Percentiles rank a stretch among this genome's conserved stretches.
Conservation (phyloP, 148 eudicot genomes). For the Silene conica region DNA sequence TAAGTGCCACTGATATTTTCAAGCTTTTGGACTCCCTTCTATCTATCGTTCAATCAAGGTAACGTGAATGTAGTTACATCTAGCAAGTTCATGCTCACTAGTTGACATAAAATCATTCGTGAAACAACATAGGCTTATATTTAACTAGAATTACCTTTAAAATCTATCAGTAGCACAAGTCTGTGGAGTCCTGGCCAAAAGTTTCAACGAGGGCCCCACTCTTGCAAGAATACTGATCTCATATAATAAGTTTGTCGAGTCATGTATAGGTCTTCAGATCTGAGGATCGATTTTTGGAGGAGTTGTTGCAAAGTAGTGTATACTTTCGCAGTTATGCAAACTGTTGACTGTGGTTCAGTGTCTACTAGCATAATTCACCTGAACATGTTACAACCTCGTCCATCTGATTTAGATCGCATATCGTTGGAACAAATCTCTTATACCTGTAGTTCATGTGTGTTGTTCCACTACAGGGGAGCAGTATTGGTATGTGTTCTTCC, state of each 20-base stretch:
- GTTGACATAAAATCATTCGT: no score
- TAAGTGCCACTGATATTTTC: conserved; percentile 68
- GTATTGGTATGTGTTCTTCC: conserved; percentile 76
- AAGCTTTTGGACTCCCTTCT: conserved; percentile 74
- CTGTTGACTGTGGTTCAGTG: not conserved
- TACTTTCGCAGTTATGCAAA: not conserved
- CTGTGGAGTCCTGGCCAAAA: not conserved
- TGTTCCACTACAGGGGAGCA: conserved; percentile 57
- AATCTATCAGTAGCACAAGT: not conserved
- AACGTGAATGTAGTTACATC: not conserved
- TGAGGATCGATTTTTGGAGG: not conserved
- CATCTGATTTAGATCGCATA: not conserved
- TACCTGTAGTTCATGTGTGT: not conserved
- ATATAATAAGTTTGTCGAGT: not conserved
- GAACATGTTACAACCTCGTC: not conserved
- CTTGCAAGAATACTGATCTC: not conserved
- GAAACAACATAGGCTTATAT: not conserved
- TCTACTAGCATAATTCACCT: not conserved
- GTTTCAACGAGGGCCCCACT: not conserved
- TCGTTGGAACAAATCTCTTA: not conserved
- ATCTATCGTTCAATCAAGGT: conserved; percentile 73
- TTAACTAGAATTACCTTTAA: not conserved
- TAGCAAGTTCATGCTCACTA: not conserved
- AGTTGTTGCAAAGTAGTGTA: not conserved
- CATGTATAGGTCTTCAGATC: not conserved